Base-by-base conservation (phyloP, 345 rosid genomes). In the Eucalyptus curtisii region DNA sequence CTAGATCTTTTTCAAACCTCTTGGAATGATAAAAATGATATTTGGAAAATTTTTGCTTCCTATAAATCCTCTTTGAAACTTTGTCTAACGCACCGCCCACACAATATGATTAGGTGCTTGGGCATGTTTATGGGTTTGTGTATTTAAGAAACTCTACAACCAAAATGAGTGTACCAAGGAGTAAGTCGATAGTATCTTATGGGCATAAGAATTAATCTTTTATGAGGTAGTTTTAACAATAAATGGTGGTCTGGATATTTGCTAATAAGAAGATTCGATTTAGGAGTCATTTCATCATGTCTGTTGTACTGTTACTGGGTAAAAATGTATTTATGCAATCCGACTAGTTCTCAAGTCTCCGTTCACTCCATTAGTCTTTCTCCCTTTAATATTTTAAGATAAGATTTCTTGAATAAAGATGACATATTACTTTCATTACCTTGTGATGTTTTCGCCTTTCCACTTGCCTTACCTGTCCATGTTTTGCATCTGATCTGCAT, bases 81-180 rank as follows among this genome's bases (percentile, higher is more conserved):
- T 50, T 53, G 25, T 53, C 24, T 20, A 53, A 55, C 25, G 0
- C 10, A 52, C 7, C 57, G 0, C 57, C 57, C 4, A 4, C 57
- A 52, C 4, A 52, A 52, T 52, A 53, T 50, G 57, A 53, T 20
- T 53, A 20, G 25, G 7, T 53, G 57, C 25, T 53, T 20, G 25
- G 57, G 25, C 57, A 53, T 19, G 2, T 53, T 53, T 53, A 19
- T 53, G 1, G 2, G 10, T 2, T 19, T 53, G 57, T 20, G 57
- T 0, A 20, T 53, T 20, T 53, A 7, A 50, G 1, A 50, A 50
- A 1, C 53, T 50, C 20, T 50, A 0, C 53, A 50, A 1, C 0
- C 53, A 16, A 50, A 1, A 16, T 16, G 53, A 16, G 3, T 16
- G 20, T 50, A 16, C 20, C 53, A 2, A 2, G 53, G 53, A 50